Percentiles rank a stretch among this genome's conserved stretches.
Evolutionary conservation across 2,329 filamentous ascomycete genomes (phyloP).

Genomic region (Sporothrix curviconia): DNA sequence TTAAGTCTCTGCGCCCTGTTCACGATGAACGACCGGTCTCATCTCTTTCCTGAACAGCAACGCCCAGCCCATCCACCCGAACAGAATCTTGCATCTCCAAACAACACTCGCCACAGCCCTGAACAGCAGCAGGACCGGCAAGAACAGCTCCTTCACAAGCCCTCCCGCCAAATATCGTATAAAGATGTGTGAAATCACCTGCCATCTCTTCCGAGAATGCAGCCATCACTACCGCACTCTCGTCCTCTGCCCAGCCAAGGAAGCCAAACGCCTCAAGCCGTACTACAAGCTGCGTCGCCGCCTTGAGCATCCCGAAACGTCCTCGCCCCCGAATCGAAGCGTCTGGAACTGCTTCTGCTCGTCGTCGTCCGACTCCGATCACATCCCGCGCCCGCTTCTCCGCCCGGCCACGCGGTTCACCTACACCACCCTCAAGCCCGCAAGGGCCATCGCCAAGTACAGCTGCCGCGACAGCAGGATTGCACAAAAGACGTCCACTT

Average conservation of each 20-base stretch:
- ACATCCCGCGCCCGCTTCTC: not conserved
- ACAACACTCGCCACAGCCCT: not conserved
- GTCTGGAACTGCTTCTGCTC: slow-evolving; percentile 3
- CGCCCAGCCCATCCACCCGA: not conserved
- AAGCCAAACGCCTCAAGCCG: not conserved
- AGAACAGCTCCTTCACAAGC: no score
- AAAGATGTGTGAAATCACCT: slow-evolving; percentile 13
- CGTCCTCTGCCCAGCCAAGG: slow-evolving; percentile 3
- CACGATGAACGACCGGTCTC: no score
- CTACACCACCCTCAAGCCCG: not conserved
- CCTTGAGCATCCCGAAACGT: not conserved
- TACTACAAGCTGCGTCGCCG: not conserved
- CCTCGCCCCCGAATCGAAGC: not conserved
- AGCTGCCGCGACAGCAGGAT: slow-evolving; percentile 5
- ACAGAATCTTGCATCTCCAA: not conserved
- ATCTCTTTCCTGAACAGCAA: not conserved
- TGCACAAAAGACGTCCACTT: not conserved
- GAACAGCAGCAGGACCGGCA: not conserved
- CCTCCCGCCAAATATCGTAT: no score
- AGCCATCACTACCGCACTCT: slow-evolving; percentile 10
- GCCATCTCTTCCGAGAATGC: slow-evolving; percentile 9
- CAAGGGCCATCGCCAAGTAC: not conserved
- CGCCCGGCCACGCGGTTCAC: not conserved
- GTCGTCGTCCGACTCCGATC: not conserved
- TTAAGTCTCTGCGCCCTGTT: no score